These are phyloP conservation scores for Albugo laibachii DNA, from an alignment of 352 stramenopile genomes.

Conservation along the genomic window DNA sequence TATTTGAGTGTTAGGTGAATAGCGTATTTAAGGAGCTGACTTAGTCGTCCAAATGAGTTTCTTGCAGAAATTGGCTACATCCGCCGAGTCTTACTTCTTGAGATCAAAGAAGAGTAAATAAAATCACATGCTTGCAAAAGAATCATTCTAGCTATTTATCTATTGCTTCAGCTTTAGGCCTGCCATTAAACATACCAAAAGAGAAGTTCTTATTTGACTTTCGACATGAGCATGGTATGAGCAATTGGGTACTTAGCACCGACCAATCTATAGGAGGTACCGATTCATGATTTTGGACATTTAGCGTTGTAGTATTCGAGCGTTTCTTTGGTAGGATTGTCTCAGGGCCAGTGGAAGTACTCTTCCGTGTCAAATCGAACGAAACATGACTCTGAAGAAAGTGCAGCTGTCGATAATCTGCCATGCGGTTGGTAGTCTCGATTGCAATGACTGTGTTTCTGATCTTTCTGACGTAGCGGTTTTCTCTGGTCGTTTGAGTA, in stretches of 20 bases:
- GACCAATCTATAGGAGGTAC: slow-evolving; percentile 65
- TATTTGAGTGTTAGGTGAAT: background rate
- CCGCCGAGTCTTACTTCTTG: slow-evolving; percentile 51
- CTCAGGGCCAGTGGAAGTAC: background rate
- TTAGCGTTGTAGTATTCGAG: too few species aligned
- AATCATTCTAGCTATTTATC: too few species aligned
- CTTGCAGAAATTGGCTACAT: slow-evolving; percentile 40
- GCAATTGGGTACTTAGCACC: slow-evolving; percentile 48
- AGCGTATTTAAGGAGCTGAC: background rate
- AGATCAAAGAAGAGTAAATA: slow-evolving; percentile 36
- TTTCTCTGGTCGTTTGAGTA: slow-evolving; percentile 43
- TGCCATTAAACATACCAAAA: slow-evolving; percentile 48
- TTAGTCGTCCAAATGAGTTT: slow-evolving; percentile 29
- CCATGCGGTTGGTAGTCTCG: too few species aligned
- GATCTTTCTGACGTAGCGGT: slow-evolving; percentile 19
- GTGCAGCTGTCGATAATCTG: background rate
- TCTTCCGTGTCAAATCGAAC: background rate
- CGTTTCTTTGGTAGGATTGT: background rate
- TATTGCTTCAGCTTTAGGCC: slow-evolving; percentile 24
- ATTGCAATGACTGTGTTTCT: too few species aligned
- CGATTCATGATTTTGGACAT: too few species aligned
- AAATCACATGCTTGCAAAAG: too few species aligned
- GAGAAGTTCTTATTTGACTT: slow-evolving; percentile 70
- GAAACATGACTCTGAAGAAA: background rate
- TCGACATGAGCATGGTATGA: slow-evolving; percentile 20